Percentiles rank a stretch among this genome's conserved stretches.
Evolutionary conservation across 2,329 filamentous ascomycete genomes (phyloP).

Genomic region (Colletotrichum sp.): DNA sequence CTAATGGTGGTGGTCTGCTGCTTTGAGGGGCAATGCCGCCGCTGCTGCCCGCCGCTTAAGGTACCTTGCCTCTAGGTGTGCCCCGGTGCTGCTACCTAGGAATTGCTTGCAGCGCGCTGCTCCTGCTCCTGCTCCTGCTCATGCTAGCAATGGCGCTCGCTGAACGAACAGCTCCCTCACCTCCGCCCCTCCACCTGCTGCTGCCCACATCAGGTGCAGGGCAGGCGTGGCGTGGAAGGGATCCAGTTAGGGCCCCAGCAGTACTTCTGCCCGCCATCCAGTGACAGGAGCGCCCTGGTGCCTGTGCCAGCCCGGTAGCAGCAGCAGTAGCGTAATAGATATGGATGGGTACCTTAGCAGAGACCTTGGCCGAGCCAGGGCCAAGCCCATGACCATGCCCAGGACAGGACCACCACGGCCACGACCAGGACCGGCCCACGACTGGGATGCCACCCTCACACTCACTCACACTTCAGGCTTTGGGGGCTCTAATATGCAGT

Average conservation of each 20-base stretch:
- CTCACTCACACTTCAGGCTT: background rate
- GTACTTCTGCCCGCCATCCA: slow-evolving; percentile 7
- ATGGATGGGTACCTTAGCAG: background rate
- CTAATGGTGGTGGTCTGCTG: background rate
- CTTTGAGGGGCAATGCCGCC: background rate
- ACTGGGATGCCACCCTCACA: background rate
- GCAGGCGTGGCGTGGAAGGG: background rate
- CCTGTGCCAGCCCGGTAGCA: slow-evolving; percentile 13
- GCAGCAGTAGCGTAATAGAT: background rate
- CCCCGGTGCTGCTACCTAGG: background rate
- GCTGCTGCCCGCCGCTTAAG: background rate
- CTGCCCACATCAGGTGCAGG: background rate
- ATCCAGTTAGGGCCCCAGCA: background rate
- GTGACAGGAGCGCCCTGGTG: background rate
- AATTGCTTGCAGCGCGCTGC: background rate
- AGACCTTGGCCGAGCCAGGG: background rate
- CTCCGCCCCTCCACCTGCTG: background rate
- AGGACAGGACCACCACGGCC: background rate
- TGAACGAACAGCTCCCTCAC: background rate
- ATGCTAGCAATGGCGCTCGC: background rate
- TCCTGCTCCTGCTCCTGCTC: background rate
- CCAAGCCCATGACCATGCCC: background rate
- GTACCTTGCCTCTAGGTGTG: too few relatives aligned
- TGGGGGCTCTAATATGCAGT: background rate
- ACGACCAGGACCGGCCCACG: background rate